Conservation (phyloP, 345 rosid species). For the Boechera stricta region DNA sequence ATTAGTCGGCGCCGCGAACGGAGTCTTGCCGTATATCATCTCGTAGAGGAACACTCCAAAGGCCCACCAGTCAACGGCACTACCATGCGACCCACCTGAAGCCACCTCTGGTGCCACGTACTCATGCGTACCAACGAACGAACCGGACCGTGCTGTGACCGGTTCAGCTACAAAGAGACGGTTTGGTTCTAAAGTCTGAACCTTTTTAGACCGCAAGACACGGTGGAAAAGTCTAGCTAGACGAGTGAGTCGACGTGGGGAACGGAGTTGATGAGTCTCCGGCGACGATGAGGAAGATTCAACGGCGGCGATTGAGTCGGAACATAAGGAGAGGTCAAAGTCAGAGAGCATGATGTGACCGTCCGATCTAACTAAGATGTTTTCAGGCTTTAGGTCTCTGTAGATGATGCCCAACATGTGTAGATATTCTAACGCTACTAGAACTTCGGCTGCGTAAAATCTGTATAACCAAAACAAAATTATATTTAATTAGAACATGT, state of each 20-base stretch:
- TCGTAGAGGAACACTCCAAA: conserved; percentile 85
- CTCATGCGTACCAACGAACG: conserved; percentile 97
- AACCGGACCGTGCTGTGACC: conserved; percentile 77
- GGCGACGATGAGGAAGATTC: conserved; percentile 69
- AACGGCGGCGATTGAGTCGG: conserved; percentile 82
- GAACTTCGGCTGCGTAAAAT: conserved; percentile 91
- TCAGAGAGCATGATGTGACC: conserved; percentile 99
- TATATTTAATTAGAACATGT: background rate
- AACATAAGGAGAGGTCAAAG: conserved; percentile 84
- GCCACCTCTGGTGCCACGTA: conserved; percentile 95
- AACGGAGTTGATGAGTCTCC: conserved; percentile 45
- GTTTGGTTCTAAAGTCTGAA: conserved; percentile 54
- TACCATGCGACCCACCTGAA: conserved; percentile 89
- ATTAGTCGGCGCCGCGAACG: conserved; percentile 77
- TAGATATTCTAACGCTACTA: conserved; percentile 91
- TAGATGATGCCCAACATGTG: conserved; percentile 95
- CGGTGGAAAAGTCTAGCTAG: conserved; percentile 61
- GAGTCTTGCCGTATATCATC: conserved; percentile 81
- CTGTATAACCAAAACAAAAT: conserved; percentile 44
- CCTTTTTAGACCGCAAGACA: conserved; percentile 66
- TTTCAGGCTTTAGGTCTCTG: conserved; percentile 96
- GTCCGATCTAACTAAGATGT: conserved; percentile 84
- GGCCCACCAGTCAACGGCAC: conserved; percentile 99
- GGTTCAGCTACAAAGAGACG: conserved; percentile 94
- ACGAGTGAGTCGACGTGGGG: conserved; percentile 45